Base-by-base conservation (phyloP, 768 basidiomycete species). In the Pleurotus platypus region DNA sequence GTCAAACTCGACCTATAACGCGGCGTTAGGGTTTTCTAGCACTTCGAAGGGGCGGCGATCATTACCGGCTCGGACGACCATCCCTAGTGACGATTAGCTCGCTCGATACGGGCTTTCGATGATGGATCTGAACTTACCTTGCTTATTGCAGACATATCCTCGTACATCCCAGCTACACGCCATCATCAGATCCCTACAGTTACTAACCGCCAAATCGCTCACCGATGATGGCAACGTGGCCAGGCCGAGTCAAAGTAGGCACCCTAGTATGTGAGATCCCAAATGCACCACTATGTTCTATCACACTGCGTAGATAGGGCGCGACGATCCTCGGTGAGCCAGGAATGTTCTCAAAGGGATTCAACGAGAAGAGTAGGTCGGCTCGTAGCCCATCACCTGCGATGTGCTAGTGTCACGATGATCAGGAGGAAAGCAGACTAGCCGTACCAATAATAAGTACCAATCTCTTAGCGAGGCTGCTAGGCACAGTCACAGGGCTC, bases 171-270 rank as follows among this genome's bases (percentile, higher is more conserved):
- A 30, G 84, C 84, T 86, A 53, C 4, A 53, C 11, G 9, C 30
- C 2, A 12, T 35, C 27, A 46, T 48, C 11, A 27, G 39, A 4
- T 43, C 54, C 2, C 20, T 8, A 16, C 24, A 39, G 18, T 22
- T 18, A 37, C 27, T 35, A 35, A 13, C 1, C 40, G 22, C 3
- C 30, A 11, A 15, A 15, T 46, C 71, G 7, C 58, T 37, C 61
- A 83, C 88, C 92, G 59, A 94, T 92, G 54, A 94, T 81, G 20
- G 92, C 92, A 20, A 94, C 91, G 67, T 94, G 92, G 5, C 92
- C 92, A 1, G 92, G 92, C 18, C 92, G 73, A 67, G 87, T 90
- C 64, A 94, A 92, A 4, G 92, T 94, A 18, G 92, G 92, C 3
- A 94, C 92, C 30, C 84, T 79, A 1, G 92, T 93, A 68, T 94